Conservation (phyloP, 1,284 basidiomycete species). For the Taiwanofungus camphoratus region DNA sequence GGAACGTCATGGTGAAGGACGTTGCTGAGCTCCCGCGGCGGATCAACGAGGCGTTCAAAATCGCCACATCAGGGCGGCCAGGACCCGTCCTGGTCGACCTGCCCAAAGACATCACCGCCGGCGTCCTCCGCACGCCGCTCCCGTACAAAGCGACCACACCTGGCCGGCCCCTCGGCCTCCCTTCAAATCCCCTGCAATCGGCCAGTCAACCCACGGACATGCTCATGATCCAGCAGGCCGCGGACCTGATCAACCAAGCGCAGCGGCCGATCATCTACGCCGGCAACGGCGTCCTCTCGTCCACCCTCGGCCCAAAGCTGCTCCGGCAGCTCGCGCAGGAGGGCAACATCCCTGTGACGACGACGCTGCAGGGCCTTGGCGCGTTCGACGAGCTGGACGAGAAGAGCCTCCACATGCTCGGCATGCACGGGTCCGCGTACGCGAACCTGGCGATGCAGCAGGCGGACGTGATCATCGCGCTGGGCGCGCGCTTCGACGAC, state of each 20-base stretch:
- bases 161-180: constrained; percentile 73
- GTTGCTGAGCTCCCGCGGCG: constrained; percentile 90
- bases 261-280: constrained; percentile 93
- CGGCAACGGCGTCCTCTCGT: constrained; percentile 86
- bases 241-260: constrained; percentile 87
- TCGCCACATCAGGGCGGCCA: constrained; percentile 93
- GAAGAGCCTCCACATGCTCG: constrained; percentile 93
- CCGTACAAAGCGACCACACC: constrained; percentile 88
- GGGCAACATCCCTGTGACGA: constrained; percentile 95
- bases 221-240: constrained; percentile 75
- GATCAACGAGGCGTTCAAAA: constrained; percentile 99
- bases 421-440: constrained; percentile 98
- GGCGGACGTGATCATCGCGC: constrained; percentile 96
- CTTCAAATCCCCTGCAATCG: constrained; percentile 65
- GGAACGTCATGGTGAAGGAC: constrained; percentile 99
- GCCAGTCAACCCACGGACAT: constrained; percentile 54
- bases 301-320: constrained; percentile 78
- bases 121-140: constrained; percentile 81
- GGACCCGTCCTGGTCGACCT: constrained; percentile 97
- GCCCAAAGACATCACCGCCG: constrained; percentile 96
- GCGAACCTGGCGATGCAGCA: constrained; percentile 98
- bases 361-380: constrained; percentile 93
- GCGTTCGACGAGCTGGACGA: constrained; percentile 91
- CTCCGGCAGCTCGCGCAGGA: constrained; percentile 77
- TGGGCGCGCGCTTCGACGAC: constrained; percentile 96